Evolutionary conservation across 108 stramenopile genomes (phyloP), one percentile per base, ranked within the genome.

Genomic region (Halocafeteria seosinensis): DNA sequence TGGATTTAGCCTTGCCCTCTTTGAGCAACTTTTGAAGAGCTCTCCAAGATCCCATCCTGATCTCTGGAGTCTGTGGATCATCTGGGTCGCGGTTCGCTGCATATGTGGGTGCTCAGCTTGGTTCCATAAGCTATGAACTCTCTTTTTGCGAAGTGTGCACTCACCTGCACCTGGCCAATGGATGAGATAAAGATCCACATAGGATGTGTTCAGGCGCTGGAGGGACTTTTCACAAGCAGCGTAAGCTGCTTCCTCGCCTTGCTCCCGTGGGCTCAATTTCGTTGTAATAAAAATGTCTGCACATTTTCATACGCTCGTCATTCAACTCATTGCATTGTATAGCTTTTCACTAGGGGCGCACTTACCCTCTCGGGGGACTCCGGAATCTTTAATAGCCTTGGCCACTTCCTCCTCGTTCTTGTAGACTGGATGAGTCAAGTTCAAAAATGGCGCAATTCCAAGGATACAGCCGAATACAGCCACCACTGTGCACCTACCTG

Each of bases 161-260:
- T 37, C n/a, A 5, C 3, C 25, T 1, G 50, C 50, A 0, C 28
- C 24, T 1, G 71, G 71, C 51, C 65, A 72, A 55, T 72, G 71
- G 38, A 72, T 65, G 12, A 72, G 42, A 55, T 61, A 67, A 32
- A 67, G 34, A 52, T 72, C 71, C 17, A 72, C 37, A 33, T 72
- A 66, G 36, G 8, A n/a, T 8, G 34, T 34, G 1, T 34, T 29
- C 35, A 72, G 42, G 5, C 17, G 27, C 25, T 21, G 9, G 28
- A 67, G 37, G 6, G 47, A 42, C 13, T 34, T 28, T 9, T 3
- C 27, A 28, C 60, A 12, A 13, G 65, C n/a, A 24, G 6, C 50
- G 27, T 23, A 26, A 32, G 37, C 66, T 17, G n/a, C 17, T 17
- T 59, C 51, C 13, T 30, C 50, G 8, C 52, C 28, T 32, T 55